Evolutionary conservation across 176 grass and related monocot genomes (phyloP), one percentile per base, ranked within the genome.

Genomic region (Avena sativa): DNA sequence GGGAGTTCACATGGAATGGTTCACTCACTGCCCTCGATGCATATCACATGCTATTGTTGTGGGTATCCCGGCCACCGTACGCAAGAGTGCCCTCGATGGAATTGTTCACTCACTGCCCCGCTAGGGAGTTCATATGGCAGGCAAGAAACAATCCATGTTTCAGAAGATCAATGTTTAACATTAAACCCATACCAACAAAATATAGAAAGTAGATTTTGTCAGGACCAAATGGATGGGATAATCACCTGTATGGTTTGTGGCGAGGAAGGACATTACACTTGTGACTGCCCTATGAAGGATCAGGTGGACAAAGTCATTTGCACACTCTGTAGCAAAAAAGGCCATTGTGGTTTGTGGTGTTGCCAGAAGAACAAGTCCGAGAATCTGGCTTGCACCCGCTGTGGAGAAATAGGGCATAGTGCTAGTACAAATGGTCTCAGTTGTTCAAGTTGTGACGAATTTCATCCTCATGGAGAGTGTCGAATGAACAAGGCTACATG

Each of bases 401-500:
- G 74, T 56, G 74, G 74, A 77, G 74, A 77, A 51, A 77, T 77
- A 77, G 74, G 74, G 26, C 74, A 77, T 34, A 55, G 8, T 77
- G 26, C 74, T 53, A 77, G 26, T 77, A 34, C 74, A 77, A 51
- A 56, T 55, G 74, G 50, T 56, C 74, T 77, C 51, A 10, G 15
- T 34, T 77, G 74, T 52, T 77, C 74, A 55, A 77, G 74, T 30
- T 77, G 74, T 56, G 74, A 77, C 2, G 15, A 77, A 30, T 34
- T 55, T 77, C 74, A 77, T 77, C 25, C 9, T 3, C 49, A 19
- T 3, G 50, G 74, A 20, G 26, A 55, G 50, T 77, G 74, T 30
- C 8, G 8, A 34, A 19, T 77, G 15, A 6, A 50, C 15, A 5
- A 56, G 4, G 50, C 55, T 77, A 77, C 26, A 56, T 56, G 74